phyloP scores from a whole-genome alignment of 768 basidiomycete genomes.

The Lactarius akahatsu region DNA sequence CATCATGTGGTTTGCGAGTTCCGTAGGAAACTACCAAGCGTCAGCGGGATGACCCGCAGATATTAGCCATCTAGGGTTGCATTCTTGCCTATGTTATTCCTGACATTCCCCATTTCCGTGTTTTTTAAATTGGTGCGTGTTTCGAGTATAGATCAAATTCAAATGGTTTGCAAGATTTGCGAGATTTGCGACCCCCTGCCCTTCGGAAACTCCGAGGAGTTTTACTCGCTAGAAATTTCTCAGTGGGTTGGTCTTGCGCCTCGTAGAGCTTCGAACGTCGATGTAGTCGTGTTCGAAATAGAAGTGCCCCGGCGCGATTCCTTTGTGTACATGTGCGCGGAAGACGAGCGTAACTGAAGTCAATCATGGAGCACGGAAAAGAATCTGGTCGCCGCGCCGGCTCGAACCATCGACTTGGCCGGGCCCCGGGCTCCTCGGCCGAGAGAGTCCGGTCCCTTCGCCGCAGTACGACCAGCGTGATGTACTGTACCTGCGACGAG shows the following conservation, averaged over 20 bases:
- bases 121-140: too few relatives aligned
- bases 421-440: too few relatives aligned
- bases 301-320: background rate
- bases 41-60: background rate
- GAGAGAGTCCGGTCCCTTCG: too few relatives aligned
- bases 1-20: background rate
- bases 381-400: too few relatives aligned
- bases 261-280: background rate
- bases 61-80: background rate
- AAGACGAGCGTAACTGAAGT: background rate
- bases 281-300: background rate
- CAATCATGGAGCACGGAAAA: background rate
- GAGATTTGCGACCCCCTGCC: background rate
- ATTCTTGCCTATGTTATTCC: background rate
- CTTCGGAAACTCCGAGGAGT: background rate
- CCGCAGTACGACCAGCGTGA: too few relatives aligned
- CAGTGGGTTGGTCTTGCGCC: background rate
- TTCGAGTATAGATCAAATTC: background rate
- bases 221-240: background rate
- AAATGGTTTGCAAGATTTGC: background rate
- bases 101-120: background rate
- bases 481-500: too few relatives aligned
- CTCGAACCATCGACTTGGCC: too few relatives aligned
- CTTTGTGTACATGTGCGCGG: background rate
- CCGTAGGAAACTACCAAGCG: background rate